Base-by-base conservation (phyloP, 2,329 filamentous ascomycete genomes). In the Pezicula radicicola region DNA sequence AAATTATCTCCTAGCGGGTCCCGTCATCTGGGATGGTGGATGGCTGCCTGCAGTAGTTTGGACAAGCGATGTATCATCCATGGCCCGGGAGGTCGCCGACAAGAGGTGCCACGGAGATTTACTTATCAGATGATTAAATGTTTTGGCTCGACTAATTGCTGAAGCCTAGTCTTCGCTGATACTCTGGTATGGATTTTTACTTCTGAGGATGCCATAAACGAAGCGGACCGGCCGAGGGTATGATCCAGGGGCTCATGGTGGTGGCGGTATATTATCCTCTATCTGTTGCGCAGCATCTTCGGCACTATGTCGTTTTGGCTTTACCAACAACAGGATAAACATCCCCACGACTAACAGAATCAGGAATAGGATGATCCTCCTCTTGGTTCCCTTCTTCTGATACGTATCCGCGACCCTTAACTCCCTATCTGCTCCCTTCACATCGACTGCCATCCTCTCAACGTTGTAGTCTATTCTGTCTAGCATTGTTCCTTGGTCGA, bases 401-500 rank as follows among this genome's bases (percentile, higher is more conserved):
- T 97, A 97, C 16, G 88, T 88, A 4, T 88, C 91, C 13, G 94
- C 88, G 51, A 95, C 85, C 56, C 85, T 91, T 50, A 99, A 80
- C 72, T 99, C 94, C 69, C 93, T 94, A 56, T 96, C 90, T 3
- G 94, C 94, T 18, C 81, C 89, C 68, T 96, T 96, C 53, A 99
- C 91, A 64, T 97, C 91, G 18, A 85, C 86, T n/a, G 85, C 84
- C 89, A 97, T 97, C 55, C 87, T 82, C 72, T 99, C 94, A 49
- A 99, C 91, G 63, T 99, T 99, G 74, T 97, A 99, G 71, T 99
- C 96, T 63, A 96, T 95, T 64, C 94, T 87, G 70, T 96, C 92
- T 19, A 96, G 79, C 81, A 95, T 89, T 13, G 90, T 94, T 49
- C 91, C 91, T 69, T 94, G 89, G 66, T 94, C 89, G 59, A 96